Conservation (phyloP, 2,329 filamentous ascomycete genomes). For the Aspergillus felis region DNA sequence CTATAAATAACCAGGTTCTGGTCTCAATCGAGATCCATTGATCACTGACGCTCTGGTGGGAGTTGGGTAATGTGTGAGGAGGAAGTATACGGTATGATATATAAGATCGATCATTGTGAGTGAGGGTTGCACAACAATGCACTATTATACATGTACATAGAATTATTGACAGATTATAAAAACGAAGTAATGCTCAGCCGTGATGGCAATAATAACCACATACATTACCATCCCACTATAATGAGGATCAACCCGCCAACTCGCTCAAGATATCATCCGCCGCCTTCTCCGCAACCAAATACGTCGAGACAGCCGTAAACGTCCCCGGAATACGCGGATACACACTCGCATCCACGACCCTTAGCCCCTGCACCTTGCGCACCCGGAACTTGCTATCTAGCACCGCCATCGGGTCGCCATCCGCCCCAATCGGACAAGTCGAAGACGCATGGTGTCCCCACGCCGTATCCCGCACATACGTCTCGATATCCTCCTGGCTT, state of each 20-base stretch:
- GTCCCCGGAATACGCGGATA: conserved; percentile 56
- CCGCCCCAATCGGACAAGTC: conserved; percentile 53
- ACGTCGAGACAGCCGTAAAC: conserved; percentile 50
- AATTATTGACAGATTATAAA: background rate
- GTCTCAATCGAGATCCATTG: background rate
- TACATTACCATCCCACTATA: background rate
- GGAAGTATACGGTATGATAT: background rate
- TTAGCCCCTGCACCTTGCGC: conserved; percentile 50
- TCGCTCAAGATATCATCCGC: conserved; percentile 51
- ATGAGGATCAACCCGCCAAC: background rate
- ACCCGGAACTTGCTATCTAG: conserved; percentile 57
- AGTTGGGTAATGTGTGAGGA: background rate
- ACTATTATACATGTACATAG: background rate
- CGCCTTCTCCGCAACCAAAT: conserved; percentile 60
- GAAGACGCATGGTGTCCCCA: conserved; percentile 59
- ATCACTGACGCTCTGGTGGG: background rate
- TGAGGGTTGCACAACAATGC: background rate
- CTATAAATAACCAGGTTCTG: background rate
- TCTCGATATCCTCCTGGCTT: conserved; percentile 43
- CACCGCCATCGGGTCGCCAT: conserved; percentile 52
- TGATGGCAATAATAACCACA: background rate
- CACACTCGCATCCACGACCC: conserved; percentile 60
- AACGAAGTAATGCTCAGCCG: background rate
- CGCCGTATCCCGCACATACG: conserved; percentile 48
- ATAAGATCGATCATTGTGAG: background rate